phyloP scores from a whole-genome alignment of 2,329 filamentous ascomycete genomes.

The Phialophora chinensis region DNA sequence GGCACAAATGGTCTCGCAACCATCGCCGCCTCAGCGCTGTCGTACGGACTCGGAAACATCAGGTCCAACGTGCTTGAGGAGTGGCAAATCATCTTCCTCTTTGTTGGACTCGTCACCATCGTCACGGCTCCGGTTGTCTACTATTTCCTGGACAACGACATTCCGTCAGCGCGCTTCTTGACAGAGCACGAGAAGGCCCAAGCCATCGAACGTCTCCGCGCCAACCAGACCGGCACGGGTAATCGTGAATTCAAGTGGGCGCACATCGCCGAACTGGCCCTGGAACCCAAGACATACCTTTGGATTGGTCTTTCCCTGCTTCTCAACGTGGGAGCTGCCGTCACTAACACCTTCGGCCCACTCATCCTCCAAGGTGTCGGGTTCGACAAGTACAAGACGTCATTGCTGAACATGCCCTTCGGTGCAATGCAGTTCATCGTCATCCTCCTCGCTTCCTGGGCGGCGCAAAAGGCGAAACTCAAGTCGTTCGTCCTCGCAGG shows the following conservation, averaged over 20 bases:
- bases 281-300: constrained; percentile 60
- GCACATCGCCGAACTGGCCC: constrained; percentile 51
- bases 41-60: constrained; percentile 64
- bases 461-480: constrained; percentile 61
- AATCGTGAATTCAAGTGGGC: constrained; percentile 54
- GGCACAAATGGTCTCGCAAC: constrained; percentile 65
- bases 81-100: constrained; percentile 67
- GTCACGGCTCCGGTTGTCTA: constrained; percentile 64
- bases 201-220: constrained; percentile 57
- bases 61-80: constrained; percentile 49
- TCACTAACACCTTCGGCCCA: constrained; percentile 70
- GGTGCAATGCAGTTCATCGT: constrained; percentile 66
- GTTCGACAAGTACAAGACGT: constrained; percentile 63
- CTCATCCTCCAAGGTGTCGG: constrained; percentile 67
- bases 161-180: constrained; percentile 59
- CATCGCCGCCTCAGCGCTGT: constrained; percentile 62
- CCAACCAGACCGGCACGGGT: constrained; percentile 57
- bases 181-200: constrained; percentile 54
- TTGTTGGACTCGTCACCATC: constrained; percentile 67
- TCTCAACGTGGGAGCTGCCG: constrained; percentile 68
- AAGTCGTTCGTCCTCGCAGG: constrained; percentile 63
- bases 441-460: constrained; percentile 64
- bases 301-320: constrained; percentile 67
- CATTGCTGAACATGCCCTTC: constrained; percentile 71
- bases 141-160: constrained; percentile 65